These are phyloP conservation scores for Pichia manshurica DNA, from an alignment of 805 yeast genomes.

Conservation along the genomic window DNA sequence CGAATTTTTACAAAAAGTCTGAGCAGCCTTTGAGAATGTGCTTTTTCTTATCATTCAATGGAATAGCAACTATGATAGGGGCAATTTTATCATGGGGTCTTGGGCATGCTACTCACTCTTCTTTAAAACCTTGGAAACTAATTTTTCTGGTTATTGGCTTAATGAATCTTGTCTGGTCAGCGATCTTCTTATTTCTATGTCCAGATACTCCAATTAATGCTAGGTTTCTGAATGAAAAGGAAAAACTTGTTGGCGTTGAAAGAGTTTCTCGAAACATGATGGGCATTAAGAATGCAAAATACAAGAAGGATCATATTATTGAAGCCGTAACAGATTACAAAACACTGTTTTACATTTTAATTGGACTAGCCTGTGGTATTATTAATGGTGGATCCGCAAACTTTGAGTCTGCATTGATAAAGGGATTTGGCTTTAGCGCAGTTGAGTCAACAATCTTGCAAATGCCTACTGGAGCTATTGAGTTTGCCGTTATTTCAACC, in stretches of 20 bases:
- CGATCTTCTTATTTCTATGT: not conserved
- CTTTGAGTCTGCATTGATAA: constrained; percentile 35
- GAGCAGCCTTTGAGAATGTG: not conserved
- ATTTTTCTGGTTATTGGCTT: constrained; percentile 27
- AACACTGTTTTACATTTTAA: not conserved
- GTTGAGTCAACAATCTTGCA: constrained; percentile 1
- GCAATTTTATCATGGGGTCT: not conserved
- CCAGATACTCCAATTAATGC: constrained; percentile 8
- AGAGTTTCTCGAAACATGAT: constrained; percentile 30
- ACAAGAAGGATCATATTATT: constrained; percentile 46
- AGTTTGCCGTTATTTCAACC: constrained; percentile 2
- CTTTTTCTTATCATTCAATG: constrained; percentile 12
- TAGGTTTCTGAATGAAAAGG: constrained; percentile 1
- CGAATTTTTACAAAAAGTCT: constrained; percentile 14
- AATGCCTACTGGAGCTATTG: constrained; percentile 7
- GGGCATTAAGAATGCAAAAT: constrained; percentile 25
- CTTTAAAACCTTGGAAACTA: constrained; percentile 1
- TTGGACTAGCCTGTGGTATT: constrained; percentile 2
- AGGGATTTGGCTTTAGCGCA: constrained; percentile 13
- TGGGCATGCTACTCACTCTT: not conserved
- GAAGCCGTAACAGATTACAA: constrained; percentile 48
- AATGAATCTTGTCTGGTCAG: constrained; percentile 27
- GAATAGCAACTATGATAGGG: constrained; percentile 15
- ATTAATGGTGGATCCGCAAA: constrained; percentile 50
- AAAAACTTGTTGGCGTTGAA: constrained; percentile 14